Percentiles rank a stretch among this genome's conserved stretches.
Evolutionary conservation across 2,329 filamentous ascomycete species (phyloP).

Genomic region (Cylindrodendrum hubeiense): DNA sequence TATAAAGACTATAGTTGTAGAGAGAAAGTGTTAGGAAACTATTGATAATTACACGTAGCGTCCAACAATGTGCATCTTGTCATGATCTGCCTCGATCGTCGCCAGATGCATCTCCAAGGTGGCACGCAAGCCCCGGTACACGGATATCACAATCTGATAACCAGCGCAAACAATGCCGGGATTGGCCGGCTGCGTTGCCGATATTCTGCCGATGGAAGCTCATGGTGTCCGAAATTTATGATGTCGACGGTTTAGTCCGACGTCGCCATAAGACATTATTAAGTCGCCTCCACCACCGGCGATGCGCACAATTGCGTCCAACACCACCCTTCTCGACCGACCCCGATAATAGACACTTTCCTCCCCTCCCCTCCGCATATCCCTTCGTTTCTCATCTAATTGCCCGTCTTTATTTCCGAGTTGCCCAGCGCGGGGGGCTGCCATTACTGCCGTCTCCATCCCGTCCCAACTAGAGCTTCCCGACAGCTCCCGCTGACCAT

Average conservation of each 20-base stretch:
- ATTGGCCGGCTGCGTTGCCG: slow-evolving; percentile 35
- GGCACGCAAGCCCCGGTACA: slow-evolving; percentile 34
- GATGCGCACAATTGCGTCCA: slow-evolving; percentile 48
- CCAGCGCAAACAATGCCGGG: slow-evolving; percentile 22
- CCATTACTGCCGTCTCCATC: slow-evolving; percentile 25
- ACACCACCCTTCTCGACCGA: slow-evolving; percentile 27
- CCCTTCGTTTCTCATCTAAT: slow-evolving; percentile 32
- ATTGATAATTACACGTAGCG: not conserved
- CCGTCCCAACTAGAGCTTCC: slow-evolving; percentile 30
- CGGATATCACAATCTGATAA: slow-evolving; percentile 41
- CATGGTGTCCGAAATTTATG: slow-evolving; percentile 47
- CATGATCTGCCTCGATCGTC: not conserved
- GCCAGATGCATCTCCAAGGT: not conserved
- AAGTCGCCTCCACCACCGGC: slow-evolving; percentile 48
- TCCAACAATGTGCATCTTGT: not conserved
- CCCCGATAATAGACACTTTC: slow-evolving; percentile 17
- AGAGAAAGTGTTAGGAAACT: not conserved
- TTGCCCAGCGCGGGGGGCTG: slow-evolving; percentile 44
- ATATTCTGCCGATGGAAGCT: slow-evolving; percentile 48
- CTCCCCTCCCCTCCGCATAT: slow-evolving; percentile 6
- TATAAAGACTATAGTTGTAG: not conserved
- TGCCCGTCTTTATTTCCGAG: slow-evolving; percentile 23
- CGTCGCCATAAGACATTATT: slow-evolving; percentile 48
- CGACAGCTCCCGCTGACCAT: slow-evolving; percentile 44
- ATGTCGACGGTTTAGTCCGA: slow-evolving; percentile 45